phyloP scores from a whole-genome alignment of 441 rosid genomes.

The Codiaeum variegatum region DNA sequence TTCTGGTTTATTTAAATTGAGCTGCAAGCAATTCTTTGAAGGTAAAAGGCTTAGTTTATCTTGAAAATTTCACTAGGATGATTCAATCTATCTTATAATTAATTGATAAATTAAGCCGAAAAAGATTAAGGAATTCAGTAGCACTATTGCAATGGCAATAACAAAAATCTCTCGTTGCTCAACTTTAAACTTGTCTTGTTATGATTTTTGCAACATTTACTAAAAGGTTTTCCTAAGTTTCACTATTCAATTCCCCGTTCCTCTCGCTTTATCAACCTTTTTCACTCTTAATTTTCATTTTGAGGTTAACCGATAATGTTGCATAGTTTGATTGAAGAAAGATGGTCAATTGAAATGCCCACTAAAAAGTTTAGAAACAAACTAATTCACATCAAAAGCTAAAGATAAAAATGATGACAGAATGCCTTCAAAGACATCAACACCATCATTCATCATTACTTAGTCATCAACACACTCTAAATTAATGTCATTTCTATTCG shows the following conservation, averaged over 20 bases:
- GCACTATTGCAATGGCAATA: background rate
- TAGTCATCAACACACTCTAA: conserved; percentile 15
- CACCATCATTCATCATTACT: conserved; percentile 14
- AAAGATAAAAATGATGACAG: background rate
- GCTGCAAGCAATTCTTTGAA: background rate
- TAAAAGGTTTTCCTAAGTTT: background rate
- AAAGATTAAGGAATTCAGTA: background rate
- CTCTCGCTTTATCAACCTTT: background rate
- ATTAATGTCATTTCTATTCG: conserved; percentile 1
- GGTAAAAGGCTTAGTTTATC: background rate
- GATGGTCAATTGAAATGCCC: background rate
- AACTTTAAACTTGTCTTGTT: background rate
- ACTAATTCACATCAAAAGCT: background rate
- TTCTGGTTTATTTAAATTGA: background rate
- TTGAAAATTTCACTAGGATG: too few species aligned
- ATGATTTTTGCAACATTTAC: background rate
- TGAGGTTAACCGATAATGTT: background rate
- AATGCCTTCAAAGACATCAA: conserved; percentile 4
- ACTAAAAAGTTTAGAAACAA: background rate
- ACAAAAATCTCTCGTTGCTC: background rate
- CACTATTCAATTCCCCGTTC: background rate
- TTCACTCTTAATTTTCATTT: background rate
- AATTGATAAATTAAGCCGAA: background rate
- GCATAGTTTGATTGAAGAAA: background rate
- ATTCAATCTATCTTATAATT: too few species aligned